Percentiles rank a stretch among this genome's conserved stretches.
Evolutionary conservation across 2,329 filamentous ascomycete species (phyloP).

Genomic region (Cladophialophora yegresii): DNA sequence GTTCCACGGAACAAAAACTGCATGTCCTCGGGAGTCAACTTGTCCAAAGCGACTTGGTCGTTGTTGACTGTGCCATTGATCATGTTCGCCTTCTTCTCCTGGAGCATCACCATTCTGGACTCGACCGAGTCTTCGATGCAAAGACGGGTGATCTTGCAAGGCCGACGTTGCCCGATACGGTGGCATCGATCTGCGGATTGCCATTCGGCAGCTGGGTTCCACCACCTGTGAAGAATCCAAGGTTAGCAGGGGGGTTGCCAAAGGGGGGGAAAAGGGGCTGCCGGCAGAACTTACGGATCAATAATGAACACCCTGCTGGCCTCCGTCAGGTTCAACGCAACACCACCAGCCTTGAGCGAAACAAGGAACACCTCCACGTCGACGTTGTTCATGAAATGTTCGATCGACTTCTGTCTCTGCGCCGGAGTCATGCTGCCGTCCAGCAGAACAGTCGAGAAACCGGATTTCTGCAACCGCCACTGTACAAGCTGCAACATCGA

Average conservation of each 20-base stretch:
- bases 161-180: slow-evolving; percentile 90
- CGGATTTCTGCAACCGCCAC: slow-evolving; percentile 93
- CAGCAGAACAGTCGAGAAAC: slow-evolving; percentile 96
- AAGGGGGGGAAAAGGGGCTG: not conserved
- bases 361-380: slow-evolving; percentile 96
- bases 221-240: slow-evolving; percentile 67
- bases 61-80: slow-evolving; percentile 96
- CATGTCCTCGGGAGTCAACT: slow-evolving; percentile 85
- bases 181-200: slow-evolving; percentile 93
- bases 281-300: slow-evolving; percentile 70
- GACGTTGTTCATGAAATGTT: slow-evolving; percentile 93
- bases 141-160: slow-evolving; percentile 89
- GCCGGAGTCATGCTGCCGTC: slow-evolving; percentile 96
- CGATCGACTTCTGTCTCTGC: slow-evolving; percentile 88
- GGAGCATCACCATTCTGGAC: slow-evolving; percentile 88
- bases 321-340: slow-evolving; percentile 92
- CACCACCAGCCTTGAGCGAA: slow-evolving; percentile 91
- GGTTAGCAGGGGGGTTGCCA: not conserved
- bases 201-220: slow-evolving; percentile 99
- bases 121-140: slow-evolving; percentile 98
- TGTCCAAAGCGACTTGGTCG: slow-evolving; percentile 87
- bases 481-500: slow-evolving; percentile 97
- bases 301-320: slow-evolving; percentile 94
- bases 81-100: slow-evolving; percentile 99
- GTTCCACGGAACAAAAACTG: slow-evolving; percentile 89